Base-by-base conservation (phyloP, 768 basidiomycete genomes). In the Termitomyces eurrhizus region DNA sequence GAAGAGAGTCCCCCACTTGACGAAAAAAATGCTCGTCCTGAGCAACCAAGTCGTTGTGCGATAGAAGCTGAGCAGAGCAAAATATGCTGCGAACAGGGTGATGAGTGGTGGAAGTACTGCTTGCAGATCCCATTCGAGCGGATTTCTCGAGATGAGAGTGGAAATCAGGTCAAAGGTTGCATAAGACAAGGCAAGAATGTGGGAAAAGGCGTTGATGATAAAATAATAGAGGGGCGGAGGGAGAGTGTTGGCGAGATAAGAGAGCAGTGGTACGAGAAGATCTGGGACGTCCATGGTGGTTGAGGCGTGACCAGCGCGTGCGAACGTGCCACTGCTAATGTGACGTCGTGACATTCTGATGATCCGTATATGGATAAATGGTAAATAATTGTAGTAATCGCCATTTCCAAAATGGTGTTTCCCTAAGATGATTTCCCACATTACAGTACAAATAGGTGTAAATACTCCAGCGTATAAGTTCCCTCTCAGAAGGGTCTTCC, bases 11-110 rank as follows among this genome's bases (percentile, higher is more conserved):
- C 87, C 88, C 91, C 91, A 93, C 73, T 93, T 93, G 66, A 89
- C 69, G 66, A 90, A 80, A 79, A 83, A 91, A 64, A 91, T 71
- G 32, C 74, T 76, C 37, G 83, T 83, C 61, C 88, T 82, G 63
- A 92, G 73, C 66, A 89, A 78, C 86, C 88, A 92, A 26, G 80
- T 80, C 13, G 90, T 87, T 5, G 92, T 92, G 61, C 89, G 87
- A 74, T 92, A 92, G 56, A 92, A 72, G 69, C 85, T 90, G 45
- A 86, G 62, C n/a, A 93, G 77, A 4, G 89, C 89, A 61, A 92
- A 79, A 72, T 93, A 93, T 21, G 89, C 86, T 5, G 82, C 79
- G 55, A 92, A 72, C 35, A 93, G 71, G 61, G 83, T 87, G 67
- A 93, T 83, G 68, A 92, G 73, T 0, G 91, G 91, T 8, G 91